phyloP scores from a whole-genome alignment of 75 land plant species.

The Adiantum capillusveneris region DNA sequence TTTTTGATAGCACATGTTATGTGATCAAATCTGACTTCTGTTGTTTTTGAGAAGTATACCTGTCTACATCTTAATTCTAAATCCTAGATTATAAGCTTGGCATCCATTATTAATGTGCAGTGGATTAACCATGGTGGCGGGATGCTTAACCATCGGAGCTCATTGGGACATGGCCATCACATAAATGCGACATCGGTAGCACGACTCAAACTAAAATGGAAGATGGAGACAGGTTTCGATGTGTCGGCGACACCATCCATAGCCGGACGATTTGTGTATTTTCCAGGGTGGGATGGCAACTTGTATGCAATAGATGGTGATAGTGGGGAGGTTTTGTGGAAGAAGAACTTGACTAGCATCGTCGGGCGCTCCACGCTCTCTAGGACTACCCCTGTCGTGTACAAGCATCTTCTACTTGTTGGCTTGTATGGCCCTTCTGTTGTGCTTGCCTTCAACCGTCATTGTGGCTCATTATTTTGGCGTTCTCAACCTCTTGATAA shows the following conservation, averaged over 20 bases:
- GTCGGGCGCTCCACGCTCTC: constrained; percentile 13
- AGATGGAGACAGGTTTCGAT: constrained; percentile 8
- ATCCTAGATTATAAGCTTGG: too few relatives aligned
- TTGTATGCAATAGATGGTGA: constrained; percentile 22
- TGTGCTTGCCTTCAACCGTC: constrained; percentile 22
- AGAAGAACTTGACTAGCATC: constrained; percentile 20
- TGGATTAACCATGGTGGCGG: constrained; percentile 47
- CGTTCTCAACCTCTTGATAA: constrained; percentile 17
- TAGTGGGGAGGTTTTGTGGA: constrained; percentile 25
- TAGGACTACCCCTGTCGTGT: constrained; percentile 21
- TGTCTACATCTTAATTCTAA: too few relatives aligned
- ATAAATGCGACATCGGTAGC: constrained; percentile 21
- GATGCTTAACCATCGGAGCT: constrained; percentile 25
- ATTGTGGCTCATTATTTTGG: constrained; percentile 27
- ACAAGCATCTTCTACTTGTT: constrained; percentile 21
- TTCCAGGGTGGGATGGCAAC: constrained; percentile 37
- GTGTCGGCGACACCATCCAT: constrained; percentile 38
- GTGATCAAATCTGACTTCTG: too few relatives aligned
- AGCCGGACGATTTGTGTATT: constrained; percentile 20
- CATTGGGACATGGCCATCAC: neutral
- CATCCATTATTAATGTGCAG: too few relatives aligned
- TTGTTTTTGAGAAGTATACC: too few relatives aligned
- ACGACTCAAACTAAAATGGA: constrained; percentile 23
- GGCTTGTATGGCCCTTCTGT: constrained; percentile 28
- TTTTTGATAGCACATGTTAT: too few relatives aligned